Conservation (phyloP, 2,329 filamentous ascomycete genomes). For the Rutstroemia sp. region DNA sequence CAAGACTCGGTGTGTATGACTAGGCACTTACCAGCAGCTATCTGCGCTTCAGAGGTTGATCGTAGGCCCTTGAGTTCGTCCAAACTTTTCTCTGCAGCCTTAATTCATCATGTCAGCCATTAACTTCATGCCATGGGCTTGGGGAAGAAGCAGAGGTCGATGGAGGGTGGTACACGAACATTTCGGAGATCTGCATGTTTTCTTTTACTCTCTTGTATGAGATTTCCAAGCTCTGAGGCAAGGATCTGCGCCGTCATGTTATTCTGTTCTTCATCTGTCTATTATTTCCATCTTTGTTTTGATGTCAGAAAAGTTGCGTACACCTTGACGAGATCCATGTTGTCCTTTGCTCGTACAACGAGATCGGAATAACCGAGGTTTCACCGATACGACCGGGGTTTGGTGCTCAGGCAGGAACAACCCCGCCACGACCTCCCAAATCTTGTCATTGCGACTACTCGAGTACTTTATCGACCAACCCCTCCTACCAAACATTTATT, state of each 20-base stretch:
- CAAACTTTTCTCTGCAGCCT: conserved; percentile 86
- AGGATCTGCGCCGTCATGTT: conserved; percentile 86
- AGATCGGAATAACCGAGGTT: not conserved
- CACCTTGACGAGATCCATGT: not conserved
- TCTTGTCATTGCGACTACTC: not conserved
- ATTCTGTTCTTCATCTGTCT: conserved; percentile 10
- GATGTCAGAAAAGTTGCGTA: not conserved
- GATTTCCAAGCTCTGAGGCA: conserved; percentile 77
- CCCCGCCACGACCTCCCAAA: conserved; percentile 1
- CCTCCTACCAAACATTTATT: not conserved
- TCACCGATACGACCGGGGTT: conserved; percentile 7
- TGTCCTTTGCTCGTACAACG: conserved; percentile 2
- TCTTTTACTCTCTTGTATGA: conserved; percentile 92
- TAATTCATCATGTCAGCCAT: conserved; percentile 31
- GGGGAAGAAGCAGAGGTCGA: not conserved
- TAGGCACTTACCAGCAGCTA: conserved; percentile 30
- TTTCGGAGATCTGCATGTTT: conserved; percentile 86
- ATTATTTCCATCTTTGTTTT: conserved; percentile 16
- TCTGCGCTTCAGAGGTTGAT: conserved; percentile 60
- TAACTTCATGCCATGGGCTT: not conserved
- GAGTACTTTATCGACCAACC: not conserved
- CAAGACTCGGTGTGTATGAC: not conserved
- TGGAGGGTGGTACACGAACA: conserved; percentile 39
- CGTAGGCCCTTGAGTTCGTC: conserved; percentile 77
- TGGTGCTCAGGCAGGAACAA: not conserved